Conservation (phyloP, 2,329 filamentous ascomycete species). For the Aspergillus ruber region DNA sequence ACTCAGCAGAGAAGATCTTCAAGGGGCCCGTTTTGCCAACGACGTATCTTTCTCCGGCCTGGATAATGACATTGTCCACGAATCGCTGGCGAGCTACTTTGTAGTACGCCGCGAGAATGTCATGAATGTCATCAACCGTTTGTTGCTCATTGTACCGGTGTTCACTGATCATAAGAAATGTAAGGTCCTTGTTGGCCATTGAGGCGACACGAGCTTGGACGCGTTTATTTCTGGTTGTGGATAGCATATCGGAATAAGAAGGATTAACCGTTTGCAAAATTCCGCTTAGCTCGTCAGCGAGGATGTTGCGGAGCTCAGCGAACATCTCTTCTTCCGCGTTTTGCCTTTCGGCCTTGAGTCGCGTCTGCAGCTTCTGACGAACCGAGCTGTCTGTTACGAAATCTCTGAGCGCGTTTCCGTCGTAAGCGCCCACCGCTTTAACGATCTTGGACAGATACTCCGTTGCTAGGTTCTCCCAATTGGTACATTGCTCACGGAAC, state of each 20-base stretch:
- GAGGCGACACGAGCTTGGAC: constrained; percentile 3
- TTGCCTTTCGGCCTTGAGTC: constrained; percentile 13
- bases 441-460: constrained; percentile 3
- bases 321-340: constrained; percentile 41
- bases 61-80: constrained; percentile 54
- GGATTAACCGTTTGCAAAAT: constrained; percentile 47
- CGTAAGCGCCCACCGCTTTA: constrained; percentile 8
- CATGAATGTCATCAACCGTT: constrained; percentile 50
- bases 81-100: constrained; percentile 56
- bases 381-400: constrained; percentile 1
- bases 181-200: no score
- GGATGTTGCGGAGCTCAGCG: constrained; percentile 43
- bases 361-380: constrained; percentile 11
- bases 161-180: no score
- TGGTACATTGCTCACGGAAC: constrained; percentile 12
- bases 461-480: constrained; percentile 8
- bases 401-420: constrained; percentile 12
- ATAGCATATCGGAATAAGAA: constrained; percentile 43
- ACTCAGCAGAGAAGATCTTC: constrained; percentile 45
- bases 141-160: constrained; percentile 39
- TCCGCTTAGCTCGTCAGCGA: constrained; percentile 44
- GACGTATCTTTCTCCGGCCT: constrained; percentile 51
- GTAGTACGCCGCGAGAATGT: constrained; percentile 58
- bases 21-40: constrained; percentile 49
- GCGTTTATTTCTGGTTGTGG: constrained; percentile 11